A percentile compares a stretch with the other conserved stretches of the same genome.
These are phyloP conservation scores for Mycena filopes DNA, from an alignment of 768 basidiomycete species.

Conservation along the genomic window DNA sequence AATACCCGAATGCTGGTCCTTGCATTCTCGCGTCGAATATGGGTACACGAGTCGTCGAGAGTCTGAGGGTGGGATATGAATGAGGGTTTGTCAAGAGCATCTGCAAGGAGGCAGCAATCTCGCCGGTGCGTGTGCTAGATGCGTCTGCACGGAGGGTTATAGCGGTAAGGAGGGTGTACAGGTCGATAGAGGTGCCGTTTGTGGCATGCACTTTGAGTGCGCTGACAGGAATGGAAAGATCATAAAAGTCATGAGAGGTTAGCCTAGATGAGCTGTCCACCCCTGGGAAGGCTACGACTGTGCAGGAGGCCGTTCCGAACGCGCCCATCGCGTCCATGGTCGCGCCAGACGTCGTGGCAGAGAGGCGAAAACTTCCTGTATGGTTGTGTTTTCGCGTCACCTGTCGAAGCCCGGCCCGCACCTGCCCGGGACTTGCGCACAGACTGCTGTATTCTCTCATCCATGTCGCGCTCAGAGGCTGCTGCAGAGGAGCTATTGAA, in stretches of 20 bases:
- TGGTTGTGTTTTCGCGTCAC: neutral
- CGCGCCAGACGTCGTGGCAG: neutral
- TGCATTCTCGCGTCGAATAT: slow-evolving; percentile 6
- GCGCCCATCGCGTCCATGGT: neutral
- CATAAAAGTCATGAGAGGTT: neutral
- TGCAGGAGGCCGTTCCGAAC: neutral
- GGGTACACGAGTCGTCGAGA: neutral
- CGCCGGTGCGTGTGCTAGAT: neutral
- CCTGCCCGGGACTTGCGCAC: neutral
- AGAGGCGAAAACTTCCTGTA: neutral
- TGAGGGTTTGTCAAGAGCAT: neutral
- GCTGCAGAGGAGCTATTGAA: slow-evolving; percentile 13
- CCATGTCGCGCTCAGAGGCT: neutral
- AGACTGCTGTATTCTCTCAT: neutral
- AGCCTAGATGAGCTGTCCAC: neutral
- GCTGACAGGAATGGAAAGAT: neutral
- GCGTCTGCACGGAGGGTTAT: neutral
- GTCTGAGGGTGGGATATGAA: neutral
- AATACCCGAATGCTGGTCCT: neutral
- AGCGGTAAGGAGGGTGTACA: neutral
- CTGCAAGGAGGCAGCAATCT: neutral
- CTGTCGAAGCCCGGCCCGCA: neutral
- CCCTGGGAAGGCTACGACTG: neutral
- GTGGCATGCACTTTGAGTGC: neutral
- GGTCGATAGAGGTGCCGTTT: neutral